Evolutionary conservation across 306 rosid genomes (phyloP), one percentile per base, ranked within the genome.

Genomic region (Cucurbita ficifolia): DNA sequence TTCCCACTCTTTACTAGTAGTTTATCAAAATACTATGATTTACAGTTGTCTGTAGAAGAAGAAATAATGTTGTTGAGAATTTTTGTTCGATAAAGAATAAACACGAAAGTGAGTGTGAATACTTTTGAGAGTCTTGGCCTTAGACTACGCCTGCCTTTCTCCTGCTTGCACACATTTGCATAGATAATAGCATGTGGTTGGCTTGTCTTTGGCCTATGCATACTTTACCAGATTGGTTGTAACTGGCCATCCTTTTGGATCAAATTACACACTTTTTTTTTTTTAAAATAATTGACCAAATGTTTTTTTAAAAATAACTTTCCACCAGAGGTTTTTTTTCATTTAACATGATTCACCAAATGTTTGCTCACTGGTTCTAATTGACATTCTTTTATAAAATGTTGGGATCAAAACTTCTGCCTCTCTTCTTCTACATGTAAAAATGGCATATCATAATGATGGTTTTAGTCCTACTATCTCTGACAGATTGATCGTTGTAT

Each of bases 401-500:
- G 21, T 69, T 24, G 73, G 73, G 73, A 48, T 48, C 38, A 45
- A 24, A 69, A 69, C 22, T 48, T 35, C 24, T 69, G 14, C 22
- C 5, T 24, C 56, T 48, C 39, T 69, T 69, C 56, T 48, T 61
- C 24, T 16, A 48, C 43, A 48, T 69, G 45, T 69, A 7, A 68
- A 67, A 43, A 7, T 69, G 24, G 5, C 24, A 13, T 65, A 35
- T 17, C 61, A 4, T 39, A 52, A 22, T 51, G 62, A 55, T 62
- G 18, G 10, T 58, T 53, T 29, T 38, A 55, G 53, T 73, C 54
- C 76, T 55, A 40, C 67, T 24, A 46, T 21, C 24, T 69, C 58
- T 48, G 29, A 69, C 85, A 92, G 96, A 86, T 89, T 65, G 97
- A 92, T 86, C 86, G 83, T 76, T 88, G 76, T 54, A 82, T 88